phyloP scores from a whole-genome alignment of 345 rosid species.

The Hirschfeldia incana region DNA sequence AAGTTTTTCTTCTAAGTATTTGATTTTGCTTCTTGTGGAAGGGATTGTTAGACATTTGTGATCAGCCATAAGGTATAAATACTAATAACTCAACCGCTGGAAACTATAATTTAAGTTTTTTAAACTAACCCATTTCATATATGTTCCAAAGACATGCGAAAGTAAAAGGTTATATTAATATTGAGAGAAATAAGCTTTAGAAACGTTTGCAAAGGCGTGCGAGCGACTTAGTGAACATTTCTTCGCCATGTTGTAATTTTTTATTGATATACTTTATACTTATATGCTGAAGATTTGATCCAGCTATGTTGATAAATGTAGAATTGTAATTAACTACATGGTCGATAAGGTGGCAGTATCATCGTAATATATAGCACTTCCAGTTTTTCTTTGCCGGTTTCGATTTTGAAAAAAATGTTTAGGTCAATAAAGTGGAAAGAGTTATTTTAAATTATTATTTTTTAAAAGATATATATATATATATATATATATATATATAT shows the following conservation, averaged over 20 bases:
- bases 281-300: constrained; percentile 10
- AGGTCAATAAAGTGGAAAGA: neutral
- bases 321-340: constrained; percentile 3
- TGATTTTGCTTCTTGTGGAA: constrained; percentile 12
- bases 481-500: neutral
- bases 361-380: neutral
- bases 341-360: constrained; percentile 15
- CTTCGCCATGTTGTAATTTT: constrained; percentile 19
- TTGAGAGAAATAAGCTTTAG: neutral
- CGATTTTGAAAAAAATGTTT: neutral
- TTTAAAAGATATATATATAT: too few species aligned
- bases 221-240: constrained; percentile 33
- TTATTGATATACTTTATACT: neutral
- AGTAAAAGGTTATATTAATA: constrained; percentile 22
- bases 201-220: constrained; percentile 32
- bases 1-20: neutral
- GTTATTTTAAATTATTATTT: neutral
- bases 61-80: constrained; percentile 20
- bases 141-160: constrained; percentile 12
- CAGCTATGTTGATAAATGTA: constrained; percentile 27
- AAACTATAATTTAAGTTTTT: neutral
- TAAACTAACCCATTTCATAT: neutral
- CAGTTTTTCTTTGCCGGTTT: neutral
- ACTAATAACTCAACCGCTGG: constrained; percentile 15
- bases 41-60: constrained; percentile 7